Evolutionary conservation across 805 yeast genomes (phyloP), one percentile per base, ranked within the genome.

Genomic region (Teunomyces funiuensis): DNA sequence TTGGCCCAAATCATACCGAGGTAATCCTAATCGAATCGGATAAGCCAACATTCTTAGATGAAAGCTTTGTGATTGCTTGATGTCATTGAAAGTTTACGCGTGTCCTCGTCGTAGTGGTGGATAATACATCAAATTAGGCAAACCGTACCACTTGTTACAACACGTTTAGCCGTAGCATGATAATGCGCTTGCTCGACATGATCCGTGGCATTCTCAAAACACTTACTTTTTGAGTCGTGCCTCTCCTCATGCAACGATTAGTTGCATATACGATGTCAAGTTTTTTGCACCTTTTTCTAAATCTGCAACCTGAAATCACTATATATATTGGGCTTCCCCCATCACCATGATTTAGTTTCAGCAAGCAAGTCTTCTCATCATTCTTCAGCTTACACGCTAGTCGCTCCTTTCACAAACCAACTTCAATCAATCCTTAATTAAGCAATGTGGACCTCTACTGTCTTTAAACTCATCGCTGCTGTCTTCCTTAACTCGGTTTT

Each of bases 401-500:
- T 28, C 36, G 11, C n/a, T 37, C 40, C 36, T 37, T 16, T 38
- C 29, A 22, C 36, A 36, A 14, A 22, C 6, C 37, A 39, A 25
- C 37, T 39, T 10, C 28, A 8, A 17, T 23, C 36, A 28, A 14
- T 31, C 33, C 29, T 29, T 41, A 13, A 33, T 22, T 17, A 28
- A 17, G 19, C 42, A 3, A 30, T 43, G 46, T 36, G 40, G 39
- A n/a, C 39, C 17, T 13, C 14, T 25, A 36, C 29, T 22, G 31
- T 38, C 7, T 36, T 37, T 37, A 41, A 36, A 11, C 16, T 43
- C 15, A 28, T 40, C 25, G 39, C 46, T 18, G 13, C 37, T 18
- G 26, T 37, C 34, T 28, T 44, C 19, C 33, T 39, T 28, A 41
- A 44, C 31, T 33, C 40, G 19, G 27, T 36, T 25, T 25, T 42